Evolutionary conservation across 495 filamentous ascomycete genomes (phyloP).

Genomic region (Hyphodiscus hymeniophilus): DNA sequence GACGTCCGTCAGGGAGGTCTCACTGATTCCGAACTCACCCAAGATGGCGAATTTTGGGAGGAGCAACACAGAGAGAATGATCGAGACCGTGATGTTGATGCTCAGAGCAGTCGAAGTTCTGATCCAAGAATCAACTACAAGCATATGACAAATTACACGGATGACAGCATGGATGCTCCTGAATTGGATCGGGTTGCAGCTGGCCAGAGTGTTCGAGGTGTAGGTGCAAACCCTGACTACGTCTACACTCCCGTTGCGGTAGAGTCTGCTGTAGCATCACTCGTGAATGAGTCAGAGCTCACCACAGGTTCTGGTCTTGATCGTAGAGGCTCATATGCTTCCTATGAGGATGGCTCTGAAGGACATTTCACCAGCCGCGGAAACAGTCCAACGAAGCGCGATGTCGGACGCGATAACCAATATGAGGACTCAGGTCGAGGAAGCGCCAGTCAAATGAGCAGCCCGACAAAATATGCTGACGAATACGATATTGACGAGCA

Average conservation of each 20-base stretch:
- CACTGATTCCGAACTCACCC: conserved; percentile 26
- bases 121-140: conserved; percentile 39
- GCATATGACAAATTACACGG: conserved; percentile 52
- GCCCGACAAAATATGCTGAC: conserved; percentile 20
- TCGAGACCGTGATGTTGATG: conserved; percentile 40
- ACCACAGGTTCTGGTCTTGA: conserved; percentile 37
- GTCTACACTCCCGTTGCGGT: conserved; percentile 62
- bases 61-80: conserved; percentile 47
- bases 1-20: conserved; percentile 25
- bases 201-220: conserved; percentile 58
- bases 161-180: conserved; percentile 55
- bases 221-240: conserved; percentile 66
- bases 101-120: conserved; percentile 30
- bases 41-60: conserved; percentile 36
- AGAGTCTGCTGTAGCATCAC: conserved; percentile 81
- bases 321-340: conserved; percentile 28
- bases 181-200: conserved; percentile 53
- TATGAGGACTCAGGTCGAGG: conserved; percentile 24
- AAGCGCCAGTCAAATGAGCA: conserved; percentile 14
- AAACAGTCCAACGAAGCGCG: conserved; percentile 19
- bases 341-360: conserved; percentile 33
- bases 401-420: conserved; percentile 3
- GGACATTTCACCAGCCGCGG: conserved; percentile 21
- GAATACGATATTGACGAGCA: conserved; percentile 48
- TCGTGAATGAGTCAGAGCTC: conserved; percentile 71